phyloP scores from a whole-genome alignment of 2,329 filamentous ascomycete genomes.

The Sporothrix protearum region DNA sequence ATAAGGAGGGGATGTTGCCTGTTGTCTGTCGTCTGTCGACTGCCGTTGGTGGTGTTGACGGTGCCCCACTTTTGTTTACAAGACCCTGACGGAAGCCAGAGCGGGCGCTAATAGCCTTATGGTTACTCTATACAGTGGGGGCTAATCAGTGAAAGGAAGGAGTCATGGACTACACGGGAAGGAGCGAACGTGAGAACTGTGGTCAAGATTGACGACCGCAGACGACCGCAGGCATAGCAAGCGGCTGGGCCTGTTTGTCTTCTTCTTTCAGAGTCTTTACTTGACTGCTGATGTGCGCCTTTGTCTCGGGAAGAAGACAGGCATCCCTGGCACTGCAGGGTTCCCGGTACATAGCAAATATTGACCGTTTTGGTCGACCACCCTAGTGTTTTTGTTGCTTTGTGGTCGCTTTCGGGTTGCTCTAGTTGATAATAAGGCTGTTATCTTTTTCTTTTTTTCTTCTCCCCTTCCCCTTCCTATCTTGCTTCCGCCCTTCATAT shows the following conservation, averaged over 20 bases:
- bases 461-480: neutral
- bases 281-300: neutral
- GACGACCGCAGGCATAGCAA: neutral
- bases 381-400: neutral
- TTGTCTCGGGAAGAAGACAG: neutral
- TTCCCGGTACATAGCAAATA: neutral
- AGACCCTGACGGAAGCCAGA: neutral
- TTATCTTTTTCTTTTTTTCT: neutral
- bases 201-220: neutral
- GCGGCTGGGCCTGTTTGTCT: neutral
- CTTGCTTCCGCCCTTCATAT: neutral
- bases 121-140: neutral
- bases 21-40: too few relatives aligned
- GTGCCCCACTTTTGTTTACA: constrained; percentile 1
- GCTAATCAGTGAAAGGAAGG: neutral
- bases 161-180: neutral
- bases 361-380: neutral
- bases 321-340: neutral
- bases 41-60: neutral
- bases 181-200: neutral
- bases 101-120: constrained; percentile 18
- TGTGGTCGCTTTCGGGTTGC: neutral
- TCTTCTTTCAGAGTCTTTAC: neutral
- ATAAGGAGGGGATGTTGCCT: neutral
- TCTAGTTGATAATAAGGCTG: neutral